Evolutionary conservation across 306 rosid species (phyloP), one percentile per base, ranked within the genome.

Genomic region (Fagus sylvatica): DNA sequence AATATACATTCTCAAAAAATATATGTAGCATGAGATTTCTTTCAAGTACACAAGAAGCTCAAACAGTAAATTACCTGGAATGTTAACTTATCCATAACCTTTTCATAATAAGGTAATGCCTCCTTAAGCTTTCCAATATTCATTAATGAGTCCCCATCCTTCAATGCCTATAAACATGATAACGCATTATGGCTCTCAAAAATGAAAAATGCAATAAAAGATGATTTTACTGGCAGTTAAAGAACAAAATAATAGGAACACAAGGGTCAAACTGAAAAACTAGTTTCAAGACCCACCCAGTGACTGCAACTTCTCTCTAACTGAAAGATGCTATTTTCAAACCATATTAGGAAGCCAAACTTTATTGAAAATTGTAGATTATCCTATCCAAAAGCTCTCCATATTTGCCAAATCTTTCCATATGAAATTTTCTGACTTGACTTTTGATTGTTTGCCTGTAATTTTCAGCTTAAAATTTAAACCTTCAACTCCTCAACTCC

Each of bases 131-230:
- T 80, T 78, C 97, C 98, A 33, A 33, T 76, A 71, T 83, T 80
- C 98, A 92, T 90, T 78, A 92, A 87, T 17, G 80, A 78, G 81
- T 92, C 95, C 43, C 98, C 98, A 65, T 89, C 92, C 72, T 87
- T 86, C 84, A 90, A 78, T 71, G 84, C 83, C 97, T 94, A 80
- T 12, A 80, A 33, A 76, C 41, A 74, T 40, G 34, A 53, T 53
- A 61, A 51, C 57, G 53, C 22, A 72, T 60, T 70, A 40, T 9
- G n/a, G 4, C 12, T 72, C 65, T 28, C 30, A 60, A 42, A 66
- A 46, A 72, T 53, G 15, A 13, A 41, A 59, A 15, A 59, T 74
- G 42, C 46, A 79, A 48, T 30, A 60, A 57, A 69, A 79, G 51
- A 72, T 30, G 53, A 43, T 37, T 39, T 39, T 39, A 40, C n/a